Conservation (phyloP, 805 yeast genomes). For the Dipodascopsis uninucleata region DNA sequence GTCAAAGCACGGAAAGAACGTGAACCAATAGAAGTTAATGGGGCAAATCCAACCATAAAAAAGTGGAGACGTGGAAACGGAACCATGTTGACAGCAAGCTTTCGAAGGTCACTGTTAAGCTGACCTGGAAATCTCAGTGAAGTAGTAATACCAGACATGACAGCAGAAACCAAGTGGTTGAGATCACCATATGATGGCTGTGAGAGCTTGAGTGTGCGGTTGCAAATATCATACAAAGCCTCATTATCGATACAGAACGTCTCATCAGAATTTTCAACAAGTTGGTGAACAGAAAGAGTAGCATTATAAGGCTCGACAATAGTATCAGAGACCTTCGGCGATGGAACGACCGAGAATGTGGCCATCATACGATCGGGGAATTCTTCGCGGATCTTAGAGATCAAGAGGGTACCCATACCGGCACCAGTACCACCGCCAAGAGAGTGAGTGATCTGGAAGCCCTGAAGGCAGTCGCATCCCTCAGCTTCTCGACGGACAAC, state of each 20-base stretch:
- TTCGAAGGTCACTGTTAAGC: constrained; percentile 79
- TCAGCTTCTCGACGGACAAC: constrained; percentile 93
- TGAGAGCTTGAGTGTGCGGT: constrained; percentile 72
- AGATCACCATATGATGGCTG: constrained; percentile 79
- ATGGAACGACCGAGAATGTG: constrained; percentile 91
- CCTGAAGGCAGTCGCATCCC: constrained; percentile 89
- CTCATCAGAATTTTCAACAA: constrained; percentile 87
- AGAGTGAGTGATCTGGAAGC: constrained; percentile 85
- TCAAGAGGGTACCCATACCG: constrained; percentile 90
- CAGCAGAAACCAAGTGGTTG: constrained; percentile 80
- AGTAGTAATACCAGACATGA: constrained; percentile 95
- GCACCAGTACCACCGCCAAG: constrained; percentile 96
- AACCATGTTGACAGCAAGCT: constrained; percentile 88
- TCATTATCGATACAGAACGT: constrained; percentile 95
- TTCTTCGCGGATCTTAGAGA: constrained; percentile 85
- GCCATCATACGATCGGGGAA: constrained; percentile 97
- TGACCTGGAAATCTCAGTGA: constrained; percentile 95
- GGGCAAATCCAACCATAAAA: constrained; percentile 95
- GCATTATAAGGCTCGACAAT: constrained; percentile 93
- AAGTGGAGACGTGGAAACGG: constrained; percentile 96
- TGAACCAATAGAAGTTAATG: constrained; percentile 72
- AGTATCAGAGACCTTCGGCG: constrained; percentile 88
- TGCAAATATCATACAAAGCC: constrained; percentile 86
- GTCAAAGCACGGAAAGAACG: constrained; percentile 80
- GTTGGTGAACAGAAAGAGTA: constrained; percentile 85